Evolutionary conservation across 78 protist genomes (phyloP), one percentile per base, ranked within the genome.

Genomic region (Emiliania huxleyi): DNA sequence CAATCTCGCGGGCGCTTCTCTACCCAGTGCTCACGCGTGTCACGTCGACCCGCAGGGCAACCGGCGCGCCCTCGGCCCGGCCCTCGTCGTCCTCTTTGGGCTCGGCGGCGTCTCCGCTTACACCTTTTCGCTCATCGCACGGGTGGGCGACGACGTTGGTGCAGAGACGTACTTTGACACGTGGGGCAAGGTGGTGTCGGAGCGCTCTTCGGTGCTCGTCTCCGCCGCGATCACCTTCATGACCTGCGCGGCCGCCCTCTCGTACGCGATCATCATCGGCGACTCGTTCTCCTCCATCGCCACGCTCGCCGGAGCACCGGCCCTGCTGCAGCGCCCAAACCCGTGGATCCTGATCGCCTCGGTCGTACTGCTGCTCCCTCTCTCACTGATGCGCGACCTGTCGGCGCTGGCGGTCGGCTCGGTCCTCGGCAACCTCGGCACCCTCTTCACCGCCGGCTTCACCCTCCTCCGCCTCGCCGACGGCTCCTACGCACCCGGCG

Each of bases 221-320:
- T 18, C 15, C 8, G 85, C n/a, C 35, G 23, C 85, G 44, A 33
- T 77, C 48, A 40, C n/a, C 85, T 40, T 77, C 85, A 77, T 77
- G 85, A 77, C 85, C 35, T 12, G 15, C 83, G 26, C 85, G 19
- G 85, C 85, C 0, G 42, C 35, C 48, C 44, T 77, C 29, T 4
- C 35, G 46, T 77, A 77, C 85, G 3, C 85, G n/a, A 77, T 77
- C 85, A 77, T 77, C 85, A 40, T 77, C 48, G 85, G 85, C 85
- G 85, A 77, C 46, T 40, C 49, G 29, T 77, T 77, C 85, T 18
- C 85, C 35, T 77, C 85, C 26, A 77, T 77, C 29, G 85, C 85
- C 33, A 21, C 44, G 44, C 85, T 77, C 46, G 85, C 46, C 46
- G 85, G 85, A 21, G 48, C 46, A 1, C 44, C 42, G 8, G 81